phyloP scores from a whole-genome alignment of 306 rosid genomes.

The Prinsepia uniflora region DNA sequence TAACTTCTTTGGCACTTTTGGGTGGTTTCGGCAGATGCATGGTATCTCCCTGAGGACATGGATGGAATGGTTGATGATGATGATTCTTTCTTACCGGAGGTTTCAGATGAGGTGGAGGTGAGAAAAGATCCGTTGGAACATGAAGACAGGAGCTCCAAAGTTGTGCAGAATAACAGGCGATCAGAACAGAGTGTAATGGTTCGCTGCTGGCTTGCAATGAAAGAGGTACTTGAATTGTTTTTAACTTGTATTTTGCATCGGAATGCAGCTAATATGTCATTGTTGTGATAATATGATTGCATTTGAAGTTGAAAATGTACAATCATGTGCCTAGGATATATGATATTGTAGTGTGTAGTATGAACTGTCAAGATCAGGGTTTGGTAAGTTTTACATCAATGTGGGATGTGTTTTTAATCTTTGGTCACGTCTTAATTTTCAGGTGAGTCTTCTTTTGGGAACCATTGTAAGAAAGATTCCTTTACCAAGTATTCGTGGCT shows the following conservation, averaged over 20 bases:
- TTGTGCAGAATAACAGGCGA: conserved; percentile 42
- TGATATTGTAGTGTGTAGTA: background rate
- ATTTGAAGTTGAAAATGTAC: background rate
- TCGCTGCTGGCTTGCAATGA: conserved; percentile 99
- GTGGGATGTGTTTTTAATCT: conserved; percentile 6
- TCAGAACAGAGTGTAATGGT: conserved; percentile 94
- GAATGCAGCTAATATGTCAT: conserved; percentile 14
- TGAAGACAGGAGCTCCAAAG: conserved; percentile 43
- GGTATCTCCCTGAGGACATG: conserved; percentile 87
- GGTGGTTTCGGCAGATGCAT: conserved; percentile 99
- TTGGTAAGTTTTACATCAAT: conserved; percentile 2
- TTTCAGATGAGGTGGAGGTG: conserved; percentile 44
- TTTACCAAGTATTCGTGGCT: conserved; percentile 46
- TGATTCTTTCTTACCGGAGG: conserved; percentile 56
- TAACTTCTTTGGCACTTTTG: conserved; percentile 89
- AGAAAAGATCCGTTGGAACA: conserved; percentile 37
- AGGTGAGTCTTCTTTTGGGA: conserved; percentile 99
- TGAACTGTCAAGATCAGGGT: background rate
- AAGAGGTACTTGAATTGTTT: conserved; percentile 62
- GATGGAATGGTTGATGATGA: conserved; percentile 69
- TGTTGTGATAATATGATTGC: background rate
- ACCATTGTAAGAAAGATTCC: conserved; percentile 89
- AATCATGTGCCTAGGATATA: background rate
- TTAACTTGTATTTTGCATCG: conserved; percentile 3
- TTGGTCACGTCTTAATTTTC: conserved; percentile 24